These are phyloP conservation scores for Cucurbita moschata DNA, from an alignment of 306 rosid species.

Conservation along the genomic window DNA sequence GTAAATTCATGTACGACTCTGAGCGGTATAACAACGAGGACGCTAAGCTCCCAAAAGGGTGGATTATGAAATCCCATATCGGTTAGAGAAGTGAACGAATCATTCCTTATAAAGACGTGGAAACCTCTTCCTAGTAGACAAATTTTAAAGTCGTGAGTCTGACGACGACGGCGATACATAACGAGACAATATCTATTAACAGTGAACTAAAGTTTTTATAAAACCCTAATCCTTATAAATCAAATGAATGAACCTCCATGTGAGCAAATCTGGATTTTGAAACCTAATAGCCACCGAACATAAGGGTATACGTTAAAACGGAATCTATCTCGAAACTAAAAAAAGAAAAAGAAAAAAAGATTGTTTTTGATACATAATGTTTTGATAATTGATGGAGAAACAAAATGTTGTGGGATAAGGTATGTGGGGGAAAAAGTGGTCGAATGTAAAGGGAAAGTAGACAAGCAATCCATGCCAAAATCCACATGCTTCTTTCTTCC, in stretches of 20 bases:
- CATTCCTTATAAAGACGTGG: too few relatives aligned
- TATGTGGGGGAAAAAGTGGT: neutral
- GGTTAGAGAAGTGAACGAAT: too few relatives aligned
- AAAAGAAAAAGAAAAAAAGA: neutral
- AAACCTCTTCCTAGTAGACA: too few relatives aligned
- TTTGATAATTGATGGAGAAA: neutral
- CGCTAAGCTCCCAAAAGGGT: too few relatives aligned
- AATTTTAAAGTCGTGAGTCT: too few relatives aligned
- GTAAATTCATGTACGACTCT: too few relatives aligned
- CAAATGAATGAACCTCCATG: neutral
- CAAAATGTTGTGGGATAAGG: neutral
- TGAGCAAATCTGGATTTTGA: neutral
- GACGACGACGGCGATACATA: too few relatives aligned
- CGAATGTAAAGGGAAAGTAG: neutral
- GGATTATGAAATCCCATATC: too few relatives aligned
- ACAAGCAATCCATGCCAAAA: constrained; percentile 4
- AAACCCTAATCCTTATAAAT: too few relatives aligned
- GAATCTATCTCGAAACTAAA: neutral
- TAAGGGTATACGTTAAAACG: neutral
- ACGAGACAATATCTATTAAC: too few relatives aligned
- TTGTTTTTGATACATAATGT: neutral
- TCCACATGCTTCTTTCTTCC: constrained; percentile 7
- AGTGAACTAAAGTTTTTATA: too few relatives aligned
- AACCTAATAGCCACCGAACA: neutral
- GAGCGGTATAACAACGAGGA: too few relatives aligned